A percentile compares a stretch with the other conserved stretches of the same genome.
These are phyloP conservation scores for Colletotrichum cordylinicola DNA, from an alignment of 2,329 filamentous ascomycete species.

Conservation along the genomic window DNA sequence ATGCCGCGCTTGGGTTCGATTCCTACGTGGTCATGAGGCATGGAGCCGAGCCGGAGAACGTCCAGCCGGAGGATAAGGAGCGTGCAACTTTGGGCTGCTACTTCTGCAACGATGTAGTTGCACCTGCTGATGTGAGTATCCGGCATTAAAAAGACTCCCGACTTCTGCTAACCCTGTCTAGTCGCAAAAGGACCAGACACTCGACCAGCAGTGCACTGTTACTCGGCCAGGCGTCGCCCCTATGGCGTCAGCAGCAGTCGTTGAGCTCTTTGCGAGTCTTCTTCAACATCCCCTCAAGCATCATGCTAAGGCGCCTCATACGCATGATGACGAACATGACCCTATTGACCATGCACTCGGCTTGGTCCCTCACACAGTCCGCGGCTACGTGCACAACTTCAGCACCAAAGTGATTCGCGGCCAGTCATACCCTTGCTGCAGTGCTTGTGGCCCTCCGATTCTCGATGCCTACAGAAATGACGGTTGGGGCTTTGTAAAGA, in stretches of 20 bases:
- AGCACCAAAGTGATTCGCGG: slow-evolving; percentile 77
- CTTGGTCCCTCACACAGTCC: slow-evolving; percentile 80
- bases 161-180: slow-evolving; percentile 39
- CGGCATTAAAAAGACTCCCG: neutral
- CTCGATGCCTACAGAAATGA: slow-evolving; percentile 69
- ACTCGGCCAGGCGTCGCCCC: slow-evolving; percentile 91
- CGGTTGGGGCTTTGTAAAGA: slow-evolving; percentile 80
- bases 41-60: slow-evolving; percentile 64
- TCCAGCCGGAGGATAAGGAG: slow-evolving; percentile 44
- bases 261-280: slow-evolving; percentile 87
- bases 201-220: slow-evolving; percentile 98
- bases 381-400: slow-evolving; percentile 78
- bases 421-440: slow-evolving; percentile 80
- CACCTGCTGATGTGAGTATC: slow-evolving; percentile 82
- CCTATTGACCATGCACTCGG: slow-evolving; percentile 66
- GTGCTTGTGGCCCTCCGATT: slow-evolving; percentile 77
- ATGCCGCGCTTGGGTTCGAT: slow-evolving; percentile 94
- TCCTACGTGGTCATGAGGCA: slow-evolving; percentile 98
- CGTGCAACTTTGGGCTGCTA: slow-evolving; percentile 86
- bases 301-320: slow-evolving; percentile 62
- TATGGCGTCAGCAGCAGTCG: slow-evolving; percentile 88
- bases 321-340: slow-evolving; percentile 56
- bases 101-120: slow-evolving; percentile 98
- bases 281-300: slow-evolving; percentile 84
- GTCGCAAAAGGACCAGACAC: slow-evolving; percentile 92